Base-by-base conservation (phyloP, 495 filamentous ascomycete species). In the Aspergillus sclerotiicarbonarius region DNA sequence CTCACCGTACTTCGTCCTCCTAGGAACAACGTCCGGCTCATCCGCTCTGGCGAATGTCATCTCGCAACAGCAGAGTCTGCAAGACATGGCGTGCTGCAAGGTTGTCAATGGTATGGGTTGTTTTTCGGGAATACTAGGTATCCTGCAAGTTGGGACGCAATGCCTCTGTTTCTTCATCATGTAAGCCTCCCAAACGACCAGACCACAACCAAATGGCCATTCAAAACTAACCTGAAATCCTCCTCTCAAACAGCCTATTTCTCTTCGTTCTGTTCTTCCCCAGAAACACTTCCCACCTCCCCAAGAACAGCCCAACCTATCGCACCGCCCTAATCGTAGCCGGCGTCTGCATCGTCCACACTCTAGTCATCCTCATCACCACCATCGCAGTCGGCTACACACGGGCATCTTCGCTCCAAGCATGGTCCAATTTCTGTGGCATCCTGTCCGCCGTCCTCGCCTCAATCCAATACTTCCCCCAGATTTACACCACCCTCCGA, bases 111-210 rank as follows among this genome's bases (percentile, higher is more conserved):
- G 86, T 0, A 84, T 96, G 54, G 88, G 92, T 51, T 98, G 94
- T 64, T 85, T 88, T 41, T 88, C 92, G 6, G 91, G 86, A 2
- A 71, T 96, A 46, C 76, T 98, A 55, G 94, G 95, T 0, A 89
- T 98, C 49, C 85, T 86, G 25, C 94, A 98, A 76, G 82, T 98
- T 59, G 92, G 87, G 20, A 83, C 88, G 52, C 94, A 98, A 65
- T 98, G 92, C 90, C 75, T 85, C 1, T 93, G 90, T 71, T 97
- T 98, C 68, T 87, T 86, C 49, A 80, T 90, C 45, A 96, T 98
- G 93, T 96, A 66, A 60, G 87, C 78, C n/a, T 6, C 25, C 35
- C 37, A 31, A 18, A 21, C 18, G 0, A 18, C 9, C 9, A 13
- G 15, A 20, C 19, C 35, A 20, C 30, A 19, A 16, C 7, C 6